Percentiles rank a stretch among this genome's conserved stretches.
These are phyloP conservation scores for Amborella trichopoda DNA, from an alignment of 164 flowering plant genomes.

Conservation along the genomic window DNA sequence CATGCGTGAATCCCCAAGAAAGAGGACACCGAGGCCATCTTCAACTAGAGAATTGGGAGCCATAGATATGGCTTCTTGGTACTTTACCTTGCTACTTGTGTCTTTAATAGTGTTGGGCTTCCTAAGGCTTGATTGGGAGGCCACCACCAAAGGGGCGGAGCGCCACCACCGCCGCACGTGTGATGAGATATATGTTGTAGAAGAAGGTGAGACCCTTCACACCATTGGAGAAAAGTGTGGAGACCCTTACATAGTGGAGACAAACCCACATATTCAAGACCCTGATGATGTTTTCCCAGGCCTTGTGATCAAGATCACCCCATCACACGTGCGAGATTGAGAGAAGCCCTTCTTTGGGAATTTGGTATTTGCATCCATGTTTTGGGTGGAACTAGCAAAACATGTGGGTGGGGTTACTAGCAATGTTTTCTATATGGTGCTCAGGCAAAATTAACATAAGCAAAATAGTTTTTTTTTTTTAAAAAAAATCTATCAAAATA, in stretches of 20 bases:
- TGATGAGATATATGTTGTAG: slow-evolving; percentile 25
- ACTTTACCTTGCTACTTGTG: slow-evolving; percentile 6
- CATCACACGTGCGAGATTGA: too few relatives aligned
- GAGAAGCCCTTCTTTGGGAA: too few relatives aligned
- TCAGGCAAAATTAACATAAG: too few relatives aligned
- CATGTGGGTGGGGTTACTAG: too few relatives aligned
- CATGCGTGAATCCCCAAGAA: too few relatives aligned
- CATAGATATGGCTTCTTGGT: slow-evolving; percentile 8
- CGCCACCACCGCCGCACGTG: slow-evolving; percentile 9
- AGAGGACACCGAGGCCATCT: too few relatives aligned
- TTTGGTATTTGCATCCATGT: too few relatives aligned
- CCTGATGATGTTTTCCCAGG: slow-evolving; percentile 30
- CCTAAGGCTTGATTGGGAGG: slow-evolving; percentile 5
- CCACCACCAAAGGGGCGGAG: not conserved
- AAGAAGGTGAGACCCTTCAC: slow-evolving; percentile 27
- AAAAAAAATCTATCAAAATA: too few relatives aligned
- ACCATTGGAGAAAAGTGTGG: slow-evolving; percentile 21
- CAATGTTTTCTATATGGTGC: too few relatives aligned
- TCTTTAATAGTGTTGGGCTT: slow-evolving; percentile 7
- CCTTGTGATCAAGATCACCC: slow-evolving; percentile 20
- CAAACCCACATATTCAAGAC: slow-evolving; percentile 24
- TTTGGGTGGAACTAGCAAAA: too few relatives aligned
- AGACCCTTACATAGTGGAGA: slow-evolving; percentile 24
- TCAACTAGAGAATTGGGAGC: too few relatives aligned
- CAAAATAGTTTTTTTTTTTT: too few relatives aligned